phyloP scores from a whole-genome alignment of 2,329 filamentous ascomycete genomes.

The Venturia pyrina region DNA sequence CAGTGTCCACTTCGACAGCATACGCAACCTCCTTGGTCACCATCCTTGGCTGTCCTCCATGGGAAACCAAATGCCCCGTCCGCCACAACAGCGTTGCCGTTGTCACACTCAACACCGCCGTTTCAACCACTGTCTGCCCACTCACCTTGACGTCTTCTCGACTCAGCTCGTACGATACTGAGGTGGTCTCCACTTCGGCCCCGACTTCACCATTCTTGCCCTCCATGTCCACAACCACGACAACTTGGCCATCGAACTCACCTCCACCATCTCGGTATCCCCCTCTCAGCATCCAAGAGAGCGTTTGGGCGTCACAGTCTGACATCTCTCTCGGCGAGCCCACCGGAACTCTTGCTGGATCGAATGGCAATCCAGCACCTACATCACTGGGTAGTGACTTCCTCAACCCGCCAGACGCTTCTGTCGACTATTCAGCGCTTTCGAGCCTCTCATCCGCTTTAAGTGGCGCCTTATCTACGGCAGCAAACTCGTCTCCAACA shows the following conservation, averaged over 20 bases:
- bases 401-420: not conserved
- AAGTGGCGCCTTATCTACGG: not conserved
- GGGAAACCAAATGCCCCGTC: constrained; percentile 29
- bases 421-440: not conserved
- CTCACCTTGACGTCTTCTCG: constrained; percentile 22
- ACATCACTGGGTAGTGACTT: not conserved
- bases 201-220: not conserved
- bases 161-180: constrained; percentile 7
- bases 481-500: not conserved
- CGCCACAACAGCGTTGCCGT: constrained; percentile 21
- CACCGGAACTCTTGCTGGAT: not conserved
- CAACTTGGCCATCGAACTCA: constrained; percentile 9
- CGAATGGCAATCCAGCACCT: not conserved
- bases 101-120: constrained; percentile 29
- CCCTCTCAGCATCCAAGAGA: not conserved
- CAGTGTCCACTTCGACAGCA: constrained; percentile 30
- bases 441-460: not conserved
- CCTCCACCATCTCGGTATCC: not conserved
- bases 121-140: constrained; percentile 36
- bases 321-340: not conserved
- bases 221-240: constrained; percentile 3
- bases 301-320: not conserved
- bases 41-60: constrained; percentile 29
- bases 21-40: constrained; percentile 35
- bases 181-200: not conserved